Conservation (phyloP, 2,329 filamentous ascomycete species). For the Raffaelea deltoideospora region DNA sequence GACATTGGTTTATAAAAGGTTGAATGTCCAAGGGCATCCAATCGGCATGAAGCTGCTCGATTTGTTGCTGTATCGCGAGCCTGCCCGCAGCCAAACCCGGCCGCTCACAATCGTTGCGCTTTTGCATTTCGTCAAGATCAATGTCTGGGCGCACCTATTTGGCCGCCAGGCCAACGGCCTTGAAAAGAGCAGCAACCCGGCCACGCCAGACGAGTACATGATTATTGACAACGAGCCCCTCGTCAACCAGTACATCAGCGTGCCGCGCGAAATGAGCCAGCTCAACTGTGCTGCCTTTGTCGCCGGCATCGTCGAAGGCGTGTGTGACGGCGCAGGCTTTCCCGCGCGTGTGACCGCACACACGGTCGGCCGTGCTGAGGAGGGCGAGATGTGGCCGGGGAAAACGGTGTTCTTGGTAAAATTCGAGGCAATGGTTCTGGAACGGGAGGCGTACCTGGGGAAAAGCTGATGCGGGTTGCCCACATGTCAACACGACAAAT, state of each 20-base stretch:
- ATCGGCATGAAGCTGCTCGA: constrained; percentile 91
- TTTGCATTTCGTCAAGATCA: constrained; percentile 88
- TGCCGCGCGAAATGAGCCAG: constrained; percentile 90
- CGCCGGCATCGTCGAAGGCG: constrained; percentile 86
- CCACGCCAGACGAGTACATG: constrained; percentile 93
- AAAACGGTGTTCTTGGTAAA: constrained; percentile 93
- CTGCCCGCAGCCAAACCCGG: constrained; percentile 53
- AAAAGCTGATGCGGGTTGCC: constrained; percentile 30
- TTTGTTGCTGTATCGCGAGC: constrained; percentile 75
- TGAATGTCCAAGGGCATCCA: constrained; percentile 84
- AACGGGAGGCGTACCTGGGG: constrained; percentile 72
- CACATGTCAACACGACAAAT: too few relatives aligned
- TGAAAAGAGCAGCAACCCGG: constrained; percentile 70
- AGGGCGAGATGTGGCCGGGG: constrained; percentile 81
- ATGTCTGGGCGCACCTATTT: constrained; percentile 86
- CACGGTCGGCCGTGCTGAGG: constrained; percentile 44
- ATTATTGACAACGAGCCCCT: constrained; percentile 96
- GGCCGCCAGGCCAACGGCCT: constrained; percentile 79
- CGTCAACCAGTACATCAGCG: constrained; percentile 84
- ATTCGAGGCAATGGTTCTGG: constrained; percentile 81
- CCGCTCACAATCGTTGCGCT: constrained; percentile 81
- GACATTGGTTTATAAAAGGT: constrained; percentile 28
- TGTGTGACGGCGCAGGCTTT: constrained; percentile 87
- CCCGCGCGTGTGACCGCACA: constrained; percentile 82
- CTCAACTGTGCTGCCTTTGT: constrained; percentile 94